phyloP scores from a whole-genome alignment of 1,284 basidiomycete species.

The Agroathelia rolfsii region DNA sequence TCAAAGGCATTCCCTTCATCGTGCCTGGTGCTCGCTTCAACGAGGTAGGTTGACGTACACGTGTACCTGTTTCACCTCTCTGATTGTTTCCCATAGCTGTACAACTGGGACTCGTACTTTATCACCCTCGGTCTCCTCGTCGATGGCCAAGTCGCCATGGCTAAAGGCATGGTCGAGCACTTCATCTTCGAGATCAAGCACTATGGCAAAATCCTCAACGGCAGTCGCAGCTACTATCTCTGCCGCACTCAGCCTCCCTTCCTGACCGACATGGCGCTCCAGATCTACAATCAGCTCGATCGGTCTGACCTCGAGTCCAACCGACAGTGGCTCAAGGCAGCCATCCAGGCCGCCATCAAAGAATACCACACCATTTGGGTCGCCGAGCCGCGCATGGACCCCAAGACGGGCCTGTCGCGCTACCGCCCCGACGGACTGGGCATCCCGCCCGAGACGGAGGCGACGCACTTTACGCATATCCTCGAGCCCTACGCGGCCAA shows the following conservation, averaged over 20 bases:
- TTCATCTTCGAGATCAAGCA: slow-evolving; percentile 99
- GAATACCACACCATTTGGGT: slow-evolving; percentile 99
- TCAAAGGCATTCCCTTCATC: slow-evolving; percentile 93
- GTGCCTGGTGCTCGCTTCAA: slow-evolving; percentile 98
- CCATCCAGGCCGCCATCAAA: slow-evolving; percentile 95
- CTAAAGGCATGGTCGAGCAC: slow-evolving; percentile 95
- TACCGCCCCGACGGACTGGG: slow-evolving; percentile 93
- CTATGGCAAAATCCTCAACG: slow-evolving; percentile 84
- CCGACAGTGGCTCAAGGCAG: slow-evolving; percentile 86
- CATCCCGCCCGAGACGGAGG: slow-evolving; percentile 97
- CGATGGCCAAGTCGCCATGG: slow-evolving; percentile 88
- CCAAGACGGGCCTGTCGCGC: slow-evolving; percentile 86
- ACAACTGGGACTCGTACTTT: slow-evolving; percentile 94
- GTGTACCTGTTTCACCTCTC: slow-evolving; percentile 6
- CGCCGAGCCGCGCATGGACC: slow-evolving; percentile 85
- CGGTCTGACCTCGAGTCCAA: slow-evolving; percentile 76
- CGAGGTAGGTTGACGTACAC: slow-evolving; percentile 51
- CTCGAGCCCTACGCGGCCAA: slow-evolving; percentile 91
- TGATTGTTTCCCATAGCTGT: slow-evolving; percentile 38
- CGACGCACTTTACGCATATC: slow-evolving; percentile 95
- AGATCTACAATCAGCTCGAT: slow-evolving; percentile 94
- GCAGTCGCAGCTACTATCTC: slow-evolving; percentile 83
- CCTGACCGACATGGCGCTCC: slow-evolving; percentile 96
- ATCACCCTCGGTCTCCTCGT: slow-evolving; percentile 90
- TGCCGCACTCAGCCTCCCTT: slow-evolving; percentile 96